Evolutionary conservation across 192 early-diverging fungal genomes (phyloP).

Genomic region (Podila epicladia): DNA sequence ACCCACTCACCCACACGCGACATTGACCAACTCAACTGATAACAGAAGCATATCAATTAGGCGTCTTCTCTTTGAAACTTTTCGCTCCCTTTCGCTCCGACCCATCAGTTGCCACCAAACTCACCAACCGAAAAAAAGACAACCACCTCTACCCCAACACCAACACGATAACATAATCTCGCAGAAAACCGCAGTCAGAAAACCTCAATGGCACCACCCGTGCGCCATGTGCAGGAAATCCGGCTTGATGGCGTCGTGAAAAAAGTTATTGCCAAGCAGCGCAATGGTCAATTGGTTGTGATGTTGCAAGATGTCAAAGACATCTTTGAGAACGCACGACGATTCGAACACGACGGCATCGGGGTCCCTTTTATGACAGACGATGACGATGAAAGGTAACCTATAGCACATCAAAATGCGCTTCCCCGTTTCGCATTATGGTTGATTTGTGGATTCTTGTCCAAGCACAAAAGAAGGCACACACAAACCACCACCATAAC

Average conservation of each 20-base stretch:
- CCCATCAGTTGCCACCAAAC: no score
- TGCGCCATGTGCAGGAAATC: slow-evolving; percentile 19
- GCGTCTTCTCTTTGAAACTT: no score
- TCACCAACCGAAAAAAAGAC: no score
- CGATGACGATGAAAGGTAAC: slow-evolving; percentile 24
- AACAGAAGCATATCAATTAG: no score
- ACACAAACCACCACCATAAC: not conserved
- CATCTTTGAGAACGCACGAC: slow-evolving; percentile 20
- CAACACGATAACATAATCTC: no score
- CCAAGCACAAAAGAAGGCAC: not conserved
- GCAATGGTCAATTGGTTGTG: slow-evolving; percentile 10
- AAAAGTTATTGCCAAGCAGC: slow-evolving; percentile 3
- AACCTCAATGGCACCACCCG: slow-evolving; percentile 17
- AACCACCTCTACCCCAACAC: no score
- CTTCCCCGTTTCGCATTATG: no score
- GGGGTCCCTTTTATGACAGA: slow-evolving; percentile 31
- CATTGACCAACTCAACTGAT: not conserved
- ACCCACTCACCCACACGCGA: not conserved
- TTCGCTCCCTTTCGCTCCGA: no score
- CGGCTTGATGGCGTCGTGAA: slow-evolving; percentile 12
- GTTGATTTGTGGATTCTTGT: no score
- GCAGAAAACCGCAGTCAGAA: not conserved
- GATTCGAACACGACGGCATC: slow-evolving; percentile 11
- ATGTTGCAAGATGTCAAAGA: slow-evolving; percentile 20
- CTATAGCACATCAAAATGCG: no score